These are phyloP conservation scores for Lactarius evosmus DNA, from an alignment of 768 basidiomycete genomes.

Conservation along the genomic window DNA sequence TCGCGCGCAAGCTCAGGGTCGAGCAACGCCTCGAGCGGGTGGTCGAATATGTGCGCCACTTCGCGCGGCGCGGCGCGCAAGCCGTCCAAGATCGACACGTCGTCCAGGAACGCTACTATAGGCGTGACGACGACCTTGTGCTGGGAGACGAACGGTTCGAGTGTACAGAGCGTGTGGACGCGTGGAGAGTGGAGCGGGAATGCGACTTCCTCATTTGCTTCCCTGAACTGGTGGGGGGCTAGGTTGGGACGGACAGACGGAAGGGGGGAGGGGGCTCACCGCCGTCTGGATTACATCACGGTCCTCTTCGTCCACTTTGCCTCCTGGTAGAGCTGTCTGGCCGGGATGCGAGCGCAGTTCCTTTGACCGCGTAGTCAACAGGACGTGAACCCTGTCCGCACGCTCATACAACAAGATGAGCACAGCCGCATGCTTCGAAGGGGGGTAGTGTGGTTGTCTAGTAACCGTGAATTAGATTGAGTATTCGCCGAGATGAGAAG, in stretches of 20 bases:
- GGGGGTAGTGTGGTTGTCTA: slow-evolving; percentile 30
- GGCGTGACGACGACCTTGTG: slow-evolving; percentile 72
- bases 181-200: slow-evolving; percentile 56
- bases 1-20: slow-evolving; percentile 52
- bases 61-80: slow-evolving; percentile 61
- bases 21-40: slow-evolving; percentile 71
- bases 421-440: slow-evolving; percentile 64
- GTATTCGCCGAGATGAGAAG: not conserved
- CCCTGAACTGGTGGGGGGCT: slow-evolving; percentile 55
- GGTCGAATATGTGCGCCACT: slow-evolving; percentile 76
- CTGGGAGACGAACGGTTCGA: slow-evolving; percentile 69
- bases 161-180: slow-evolving; percentile 55
- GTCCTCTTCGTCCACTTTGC: slow-evolving; percentile 70
- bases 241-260: not conserved
- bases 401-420: slow-evolving; percentile 76
- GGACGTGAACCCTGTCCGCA: slow-evolving; percentile 62
- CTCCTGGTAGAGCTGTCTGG: slow-evolving; percentile 81
- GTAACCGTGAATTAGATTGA: not conserved
- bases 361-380: slow-evolving; percentile 85
- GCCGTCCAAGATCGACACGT: slow-evolving; percentile 46
- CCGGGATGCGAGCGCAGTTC: slow-evolving; percentile 70
- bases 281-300: slow-evolving; percentile 63
- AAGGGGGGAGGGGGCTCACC: slow-evolving; percentile 44
- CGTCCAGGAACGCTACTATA: slow-evolving; percentile 66
- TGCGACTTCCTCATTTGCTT: slow-evolving; percentile 83